A percentile compares a stretch with the other conserved stretches of the same genome.
phyloP scores from a whole-genome alignment of 148 eudicot species.

The Camellia granthamiana region DNA sequence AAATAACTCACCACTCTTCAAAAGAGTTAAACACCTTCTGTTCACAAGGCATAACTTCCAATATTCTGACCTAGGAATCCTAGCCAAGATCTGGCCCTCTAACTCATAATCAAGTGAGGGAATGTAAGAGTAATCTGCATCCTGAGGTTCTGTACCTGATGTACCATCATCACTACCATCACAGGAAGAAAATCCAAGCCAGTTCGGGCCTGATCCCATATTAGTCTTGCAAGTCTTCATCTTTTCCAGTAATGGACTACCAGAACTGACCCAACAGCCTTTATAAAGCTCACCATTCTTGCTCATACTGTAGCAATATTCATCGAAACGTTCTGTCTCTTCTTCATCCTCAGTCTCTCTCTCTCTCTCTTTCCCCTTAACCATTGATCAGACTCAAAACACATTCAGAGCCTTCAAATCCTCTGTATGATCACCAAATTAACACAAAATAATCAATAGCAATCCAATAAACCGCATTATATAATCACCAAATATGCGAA shows the following conservation, averaged over 20 bases:
- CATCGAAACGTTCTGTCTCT: constrained; percentile 12
- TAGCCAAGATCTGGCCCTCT: constrained; percentile 39
- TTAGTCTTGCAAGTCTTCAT: constrained; percentile 20
- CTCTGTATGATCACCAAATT: constrained; percentile 17
- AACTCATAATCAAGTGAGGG: constrained; percentile 49
- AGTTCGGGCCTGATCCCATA: constrained; percentile 10
- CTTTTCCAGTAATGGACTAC: constrained; percentile 22
- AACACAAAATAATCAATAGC: background rate
- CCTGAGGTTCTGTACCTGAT: constrained; percentile 38
- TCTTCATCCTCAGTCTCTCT: constrained; percentile 21
- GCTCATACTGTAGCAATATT: background rate
- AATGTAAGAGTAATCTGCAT: constrained; percentile 42
- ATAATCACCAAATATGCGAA: background rate
- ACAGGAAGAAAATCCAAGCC: constrained; percentile 13
- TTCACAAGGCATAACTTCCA: constrained; percentile 34
- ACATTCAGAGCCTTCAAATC: background rate
- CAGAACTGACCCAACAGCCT: constrained; percentile 12
- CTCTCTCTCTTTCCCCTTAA: constrained; percentile 27
- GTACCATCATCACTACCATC: constrained; percentile 14
- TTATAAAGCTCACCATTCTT: constrained; percentile 10
- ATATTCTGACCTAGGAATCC: constrained; percentile 37
- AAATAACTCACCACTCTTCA: constrained; percentile 46
- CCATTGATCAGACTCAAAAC: constrained; percentile 25
- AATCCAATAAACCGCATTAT: constrained; percentile 3
- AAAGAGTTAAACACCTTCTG: constrained; percentile 31